Percentiles rank a stretch among this genome's conserved stretches.
These are phyloP conservation scores for Solanum pinnatisectum DNA, from an alignment of 257 asterid genomes.

Conservation along the genomic window DNA sequence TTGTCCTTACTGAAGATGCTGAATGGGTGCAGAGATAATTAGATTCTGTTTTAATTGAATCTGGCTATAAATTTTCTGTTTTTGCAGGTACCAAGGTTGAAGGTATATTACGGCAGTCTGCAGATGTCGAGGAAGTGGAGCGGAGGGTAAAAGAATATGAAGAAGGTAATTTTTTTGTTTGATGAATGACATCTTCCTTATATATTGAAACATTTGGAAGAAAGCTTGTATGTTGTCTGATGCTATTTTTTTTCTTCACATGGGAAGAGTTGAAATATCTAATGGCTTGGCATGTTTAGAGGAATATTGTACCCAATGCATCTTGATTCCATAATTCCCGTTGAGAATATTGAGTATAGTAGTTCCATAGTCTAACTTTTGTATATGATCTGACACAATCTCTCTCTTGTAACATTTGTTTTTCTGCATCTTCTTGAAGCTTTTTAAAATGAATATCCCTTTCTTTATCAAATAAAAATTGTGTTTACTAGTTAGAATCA, in stretches of 20 bases:
- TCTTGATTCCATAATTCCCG: not conserved
- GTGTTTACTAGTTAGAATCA: not conserved
- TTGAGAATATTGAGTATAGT: not conserved
- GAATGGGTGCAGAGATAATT: not conserved
- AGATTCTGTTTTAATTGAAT: not conserved
- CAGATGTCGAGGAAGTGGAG: conserved; percentile 90
- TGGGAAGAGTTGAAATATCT: not conserved
- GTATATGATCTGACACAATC: not conserved
- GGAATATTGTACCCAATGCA: not conserved
- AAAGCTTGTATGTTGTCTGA: not conserved
- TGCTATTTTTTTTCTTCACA: not conserved
- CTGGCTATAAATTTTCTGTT: not conserved
- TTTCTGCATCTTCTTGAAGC: not conserved
- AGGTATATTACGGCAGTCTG: conserved; percentile 83
- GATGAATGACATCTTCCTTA: not conserved
- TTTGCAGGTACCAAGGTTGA: conserved; percentile 61
- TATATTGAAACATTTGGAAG: not conserved
- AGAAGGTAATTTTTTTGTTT: conserved; percentile 38
- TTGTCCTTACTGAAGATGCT: not conserved
- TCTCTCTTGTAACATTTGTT: not conserved
- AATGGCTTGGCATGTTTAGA: not conserved
- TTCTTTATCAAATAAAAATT: not conserved
- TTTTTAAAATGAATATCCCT: not conserved
- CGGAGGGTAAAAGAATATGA: conserved; percentile 79
- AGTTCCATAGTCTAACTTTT: not conserved